Base-by-base conservation (phyloP, 2,329 filamentous ascomycete species). In the Pestalotiopsis sp. region DNA sequence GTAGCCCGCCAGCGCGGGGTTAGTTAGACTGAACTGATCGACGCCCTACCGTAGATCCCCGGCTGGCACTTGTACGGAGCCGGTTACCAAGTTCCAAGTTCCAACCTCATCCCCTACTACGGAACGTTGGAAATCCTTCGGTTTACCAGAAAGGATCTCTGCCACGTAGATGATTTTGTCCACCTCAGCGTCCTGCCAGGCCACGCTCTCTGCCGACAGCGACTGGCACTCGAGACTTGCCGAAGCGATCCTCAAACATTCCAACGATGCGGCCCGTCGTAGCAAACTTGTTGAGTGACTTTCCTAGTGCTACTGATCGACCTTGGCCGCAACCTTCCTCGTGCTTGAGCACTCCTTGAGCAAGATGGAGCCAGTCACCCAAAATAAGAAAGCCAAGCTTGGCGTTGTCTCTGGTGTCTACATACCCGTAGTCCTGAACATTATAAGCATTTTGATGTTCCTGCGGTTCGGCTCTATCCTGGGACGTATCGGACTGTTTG, bases 371-470 rank as follows among this genome's bases (percentile, higher is more conserved):
- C 74, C 73, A 39, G 78, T 71, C 31, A 39, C 66, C 58, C 63
- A 72, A n/a, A 69, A 68, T 68, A 83, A 81, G 74, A 80, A 79
- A 70, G 76, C 86, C 73, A 96, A 96, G 81, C 85, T 97, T 68
- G 92, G 92, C 49, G 91, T 90, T 9, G 89, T 94, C 72, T 93
- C 90, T 3, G 92, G 92, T 7, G 92, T 97, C 62, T 97, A 94
- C 78, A 92, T 97, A 17, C 94, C 94, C 1, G 94, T 94, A n/a
- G 95, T 91, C 70, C 84, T 97, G 73, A 97, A 96, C 79, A 94
- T 97, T 57, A 82, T 97, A 72, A 95, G 93, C 74, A 97, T 97
- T 80, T 87, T 97, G 70, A 97, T 97, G 93, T 97, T 97, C 81
- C 84, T 97, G 74, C 89, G 94, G 25, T 97, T 97, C 78, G 93